Base-by-base conservation (phyloP, 164 flowering plant genomes). In the Tetrastigma voinierianum region DNA sequence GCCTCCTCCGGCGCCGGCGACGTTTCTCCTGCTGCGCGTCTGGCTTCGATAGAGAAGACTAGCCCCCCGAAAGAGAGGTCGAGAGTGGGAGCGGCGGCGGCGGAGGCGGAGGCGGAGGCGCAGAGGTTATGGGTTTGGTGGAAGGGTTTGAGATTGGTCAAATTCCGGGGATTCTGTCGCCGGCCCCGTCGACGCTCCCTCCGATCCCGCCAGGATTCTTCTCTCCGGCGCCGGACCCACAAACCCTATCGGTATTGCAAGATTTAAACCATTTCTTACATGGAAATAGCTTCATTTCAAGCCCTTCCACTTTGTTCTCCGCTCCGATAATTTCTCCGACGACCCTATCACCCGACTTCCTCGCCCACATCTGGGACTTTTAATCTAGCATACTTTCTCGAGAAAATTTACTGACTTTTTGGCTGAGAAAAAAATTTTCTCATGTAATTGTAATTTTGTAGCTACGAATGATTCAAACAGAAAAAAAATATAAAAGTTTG, bases 121-220 rank as follows among this genome's bases (percentile, higher is more conserved):
- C 32, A 13, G 60, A 16, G 10, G 14, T 54, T 16, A 40, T 40
- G 67, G 69, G 18, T 17, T 18, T 59, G 46, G 52, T 74, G 10
- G 78, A 70, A n/a, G 78, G 64, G 20, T 40, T 67, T 13, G 81
- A 74, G 4, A 5, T 80, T 60, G 70, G 77, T 67, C 72, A 47
- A 21, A 21, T 71, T 51, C 83, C 87, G 9, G 93, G 98, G 58
- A 89, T 94, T 6, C 67, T 94, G 56, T 90, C 98, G 15, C 97
- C 97, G 68, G 79, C 84, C 8, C 97, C 98, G 61, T 82, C 77
- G 32, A 70, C 82, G 44, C 61, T 88, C 66, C 87, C 88, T 46
- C 77, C 86, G 14, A 78, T 85, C 10, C 73, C 87, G 10, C 74
- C 89, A 1, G 82, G 70, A 59, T 80, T 84, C 46, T 91, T 94